Conservation (phyloP, 2,329 filamentous ascomycete genomes). For the Aureobasidium sp. region DNA sequence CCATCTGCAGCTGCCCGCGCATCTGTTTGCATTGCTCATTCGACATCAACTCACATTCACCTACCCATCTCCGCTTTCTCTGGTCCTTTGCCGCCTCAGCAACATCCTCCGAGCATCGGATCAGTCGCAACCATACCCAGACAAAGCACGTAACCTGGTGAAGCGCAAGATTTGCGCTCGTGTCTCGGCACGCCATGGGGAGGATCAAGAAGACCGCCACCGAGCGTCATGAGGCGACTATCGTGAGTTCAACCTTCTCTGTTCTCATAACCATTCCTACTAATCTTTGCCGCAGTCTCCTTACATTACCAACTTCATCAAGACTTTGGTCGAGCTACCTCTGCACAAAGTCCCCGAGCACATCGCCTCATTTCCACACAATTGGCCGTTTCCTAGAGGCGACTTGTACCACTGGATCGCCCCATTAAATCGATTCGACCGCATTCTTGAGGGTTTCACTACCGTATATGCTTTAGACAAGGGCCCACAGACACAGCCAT, state of each 20-base stretch:
- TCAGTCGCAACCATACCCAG: constrained; percentile 4
- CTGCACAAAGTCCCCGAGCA: constrained; percentile 70
- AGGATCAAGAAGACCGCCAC: constrained; percentile 52
- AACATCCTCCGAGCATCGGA: background rate
- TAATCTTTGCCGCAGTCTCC: constrained; percentile 58
- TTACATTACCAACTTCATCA: constrained; percentile 76
- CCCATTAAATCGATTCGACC: constrained; percentile 87
- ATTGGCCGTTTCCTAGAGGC: constrained; percentile 92
- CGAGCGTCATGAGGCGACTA: constrained; percentile 47
- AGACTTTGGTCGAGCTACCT: constrained; percentile 59
- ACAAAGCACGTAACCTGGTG: background rate
- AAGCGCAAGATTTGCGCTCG: constrained; percentile 16
- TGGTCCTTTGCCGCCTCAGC: background rate
- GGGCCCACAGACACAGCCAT: constrained; percentile 73
- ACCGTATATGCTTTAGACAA: constrained; percentile 70
- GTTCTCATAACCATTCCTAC: constrained; percentile 14
- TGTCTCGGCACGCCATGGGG: constrained; percentile 34
- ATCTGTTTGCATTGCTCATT: background rate
- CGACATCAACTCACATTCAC: background rate
- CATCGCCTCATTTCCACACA: constrained; percentile 71
- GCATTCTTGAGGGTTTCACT: constrained; percentile 74
- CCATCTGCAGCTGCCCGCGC: constrained; percentile 9
- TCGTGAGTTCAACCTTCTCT: constrained; percentile 31
- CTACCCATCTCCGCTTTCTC: background rate
- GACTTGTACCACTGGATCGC: constrained; percentile 98